Base-by-base conservation (phyloP, 257 asterid genomes). In the Plantago elongata region DNA sequence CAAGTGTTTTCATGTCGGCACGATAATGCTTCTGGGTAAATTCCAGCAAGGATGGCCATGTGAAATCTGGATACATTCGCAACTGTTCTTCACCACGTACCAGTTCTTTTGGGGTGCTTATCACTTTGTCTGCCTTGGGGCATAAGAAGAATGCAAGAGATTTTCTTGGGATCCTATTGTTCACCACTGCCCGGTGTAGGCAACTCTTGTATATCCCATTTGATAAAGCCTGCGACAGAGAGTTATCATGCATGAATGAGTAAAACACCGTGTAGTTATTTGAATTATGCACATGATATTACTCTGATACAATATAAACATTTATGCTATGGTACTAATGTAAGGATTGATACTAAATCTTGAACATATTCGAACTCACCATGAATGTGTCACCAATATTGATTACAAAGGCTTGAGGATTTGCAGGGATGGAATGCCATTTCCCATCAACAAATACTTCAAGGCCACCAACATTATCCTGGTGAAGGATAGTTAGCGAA, bases 371-470 rank as follows among this genome's bases (percentile, higher is more conserved):
- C 17, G 22, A 15, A 58, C 50, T 40, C 82, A 89, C 97, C 95
- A 83, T 87, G 87, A 90, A 87, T 5, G 97, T 90, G 78, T 90
- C 97, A 18, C 97, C 97, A 68, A 89, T 84, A 83, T 89, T 89
- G 69, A 89, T 83, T 13, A 89, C 97, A 45, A 89, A 84, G 45
- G 94, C 83, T 75, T 72, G 42, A 69, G 55, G 69, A 70, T 77
- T 3, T 12, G 63, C 50, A 27, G 63, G 27, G 51, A 90, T 74
- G 57, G 83, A 75, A 14, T 66, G 80, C 97, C 97, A 90, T 71
- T 90, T 75, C 17, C 77, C 72, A 62, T 90, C 95, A 9, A 81
- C 86, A 43, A 77, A 78, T 59, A 90, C 94, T 67, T 90, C 88
- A 37, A 90, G 97, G 13, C 97, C 95, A 8, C 88, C 86, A 12